phyloP scores from a whole-genome alignment of 345 rosid genomes.

The Zanthoxylum bungeanum region DNA sequence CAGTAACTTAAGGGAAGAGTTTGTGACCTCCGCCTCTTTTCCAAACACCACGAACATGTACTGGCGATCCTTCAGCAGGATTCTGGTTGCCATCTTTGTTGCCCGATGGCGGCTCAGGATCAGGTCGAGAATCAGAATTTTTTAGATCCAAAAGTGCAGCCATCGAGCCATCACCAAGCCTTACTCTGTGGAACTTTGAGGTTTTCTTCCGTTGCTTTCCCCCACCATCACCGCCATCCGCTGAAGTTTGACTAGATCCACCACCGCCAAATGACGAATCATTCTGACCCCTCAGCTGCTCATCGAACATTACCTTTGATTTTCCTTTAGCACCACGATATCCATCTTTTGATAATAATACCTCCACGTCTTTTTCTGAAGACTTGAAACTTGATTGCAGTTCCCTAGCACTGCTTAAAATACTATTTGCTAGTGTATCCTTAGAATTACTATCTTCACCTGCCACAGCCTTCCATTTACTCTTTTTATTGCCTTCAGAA shows the following conservation, averaged over 20 bases:
- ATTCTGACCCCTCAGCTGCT: constrained; percentile 24
- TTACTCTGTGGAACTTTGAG: constrained; percentile 66
- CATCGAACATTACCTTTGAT: constrained; percentile 31
- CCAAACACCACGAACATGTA: constrained; percentile 74
- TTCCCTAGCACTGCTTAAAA: constrained; percentile 53
- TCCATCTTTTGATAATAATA: constrained; percentile 50
- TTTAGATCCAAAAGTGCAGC: constrained; percentile 53
- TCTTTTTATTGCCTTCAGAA: constrained; percentile 33
- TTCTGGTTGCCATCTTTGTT: constrained; percentile 28
- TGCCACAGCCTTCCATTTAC: constrained; percentile 46
- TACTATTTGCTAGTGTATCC: constrained; percentile 55
- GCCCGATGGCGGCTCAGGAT: constrained; percentile 28
- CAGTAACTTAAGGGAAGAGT: constrained; percentile 40
- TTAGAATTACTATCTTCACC: constrained; percentile 31
- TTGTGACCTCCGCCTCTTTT: constrained; percentile 60
- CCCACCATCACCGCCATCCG: constrained; percentile 36
- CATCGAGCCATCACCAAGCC: constrained; percentile 77
- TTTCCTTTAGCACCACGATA: constrained; percentile 60
- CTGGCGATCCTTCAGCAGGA: constrained; percentile 35
- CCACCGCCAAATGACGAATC: constrained; percentile 20
- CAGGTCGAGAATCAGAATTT: constrained; percentile 38
- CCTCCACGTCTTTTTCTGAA: constrained; percentile 51
- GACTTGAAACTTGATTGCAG: constrained; percentile 48
- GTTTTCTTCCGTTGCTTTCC: constrained; percentile 72
- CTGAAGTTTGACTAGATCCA: constrained; percentile 26